phyloP scores from a whole-genome alignment of 2,329 filamentous ascomycete genomes.

The Fusarium goolgardi region DNA sequence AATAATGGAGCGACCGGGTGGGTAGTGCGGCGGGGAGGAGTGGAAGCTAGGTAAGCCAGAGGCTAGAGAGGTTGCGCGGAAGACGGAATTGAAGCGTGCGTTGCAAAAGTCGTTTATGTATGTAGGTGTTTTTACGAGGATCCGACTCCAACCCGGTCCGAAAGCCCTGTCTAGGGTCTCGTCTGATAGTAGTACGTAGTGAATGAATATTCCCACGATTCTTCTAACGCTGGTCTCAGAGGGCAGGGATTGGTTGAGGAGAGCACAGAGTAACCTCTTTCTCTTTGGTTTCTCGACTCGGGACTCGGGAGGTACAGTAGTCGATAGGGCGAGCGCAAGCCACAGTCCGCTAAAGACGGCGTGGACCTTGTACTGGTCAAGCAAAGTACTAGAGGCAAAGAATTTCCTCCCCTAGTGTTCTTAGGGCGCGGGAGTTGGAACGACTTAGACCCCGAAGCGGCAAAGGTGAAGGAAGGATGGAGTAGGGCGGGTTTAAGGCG shows the following conservation, averaged over 20 bases:
- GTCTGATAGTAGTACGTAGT: conserved; percentile 25
- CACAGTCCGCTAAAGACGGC: conserved; percentile 29
- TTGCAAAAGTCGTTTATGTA: conserved; percentile 23
- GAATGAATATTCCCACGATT: conserved; percentile 11
- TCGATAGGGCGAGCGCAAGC: conserved; percentile 21
- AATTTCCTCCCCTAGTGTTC: conserved; percentile 24
- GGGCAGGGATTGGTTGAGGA: conserved; percentile 6
- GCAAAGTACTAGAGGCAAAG: conserved; percentile 17
- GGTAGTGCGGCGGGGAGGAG: conserved; percentile 24
- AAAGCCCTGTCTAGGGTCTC: conserved; percentile 32
- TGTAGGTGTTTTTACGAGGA: conserved; percentile 6
- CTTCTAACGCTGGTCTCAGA: conserved; percentile 13
- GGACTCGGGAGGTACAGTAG: neutral
- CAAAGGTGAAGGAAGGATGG: conserved; percentile 1
- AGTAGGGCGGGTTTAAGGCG: conserved; percentile 19
- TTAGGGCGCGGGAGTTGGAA: conserved; percentile 34
- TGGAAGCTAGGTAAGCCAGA: conserved; percentile 25
- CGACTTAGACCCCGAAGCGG: conserved; percentile 29
- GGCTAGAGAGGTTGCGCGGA: conserved; percentile 32
- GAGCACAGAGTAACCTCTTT: neutral
- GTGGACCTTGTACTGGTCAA: conserved; percentile 22
- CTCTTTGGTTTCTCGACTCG: conserved; percentile 1
- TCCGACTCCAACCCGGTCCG: conserved; percentile 12
- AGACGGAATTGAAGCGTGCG: conserved; percentile 37
- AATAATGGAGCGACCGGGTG: conserved; percentile 26